Base-by-base conservation (phyloP, 768 basidiomycete species). In the Xerocomellus chrysenteron region DNA sequence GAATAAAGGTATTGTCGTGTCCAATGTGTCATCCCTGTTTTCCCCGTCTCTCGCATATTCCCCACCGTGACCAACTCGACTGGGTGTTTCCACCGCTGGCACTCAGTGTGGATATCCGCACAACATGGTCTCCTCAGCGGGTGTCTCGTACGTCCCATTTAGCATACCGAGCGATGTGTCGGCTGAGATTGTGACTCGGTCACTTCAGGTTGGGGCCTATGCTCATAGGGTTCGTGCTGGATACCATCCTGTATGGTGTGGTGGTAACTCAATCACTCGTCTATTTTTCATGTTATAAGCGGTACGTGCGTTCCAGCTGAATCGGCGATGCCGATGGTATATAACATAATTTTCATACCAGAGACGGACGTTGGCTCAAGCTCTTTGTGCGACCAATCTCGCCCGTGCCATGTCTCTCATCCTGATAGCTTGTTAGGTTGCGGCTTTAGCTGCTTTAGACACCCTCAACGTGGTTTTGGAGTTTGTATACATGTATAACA, bases 251-350 rank as follows among this genome's bases (percentile, higher is more conserved):
- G 46, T 74, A 66, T 54, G 76, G 76, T 32, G 65, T 66, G 3
- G 64, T 75, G 59, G 50, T 74, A 33, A 67, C 64, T 39, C 76
- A 77, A 61, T 65, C 67, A 0, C 73, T 69, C 59, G 42, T 74
- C 46, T 69, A 70, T 43, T 68, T 65, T 42, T 67, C 68, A 5
- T 66, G 57, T 37, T 68, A 68, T 37, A 69, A 68, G 52, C 62
- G 59, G 67, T 67, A 44, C 11, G 66, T 12, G 39, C 12, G 30
- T 35, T 55, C 42, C 5, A 19, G 13, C 16, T 49, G 21, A 17
- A 24, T 44, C 14, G 24, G 9, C 16, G 30, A 7, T 36, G n/a
- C 14, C 36, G 19, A 16, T 11, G 32, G 5, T 13, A 24, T 46
- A 4, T 26, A 8, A 56, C 12, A 14, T 28, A 16, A 11, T 8